These are phyloP conservation scores for Phytophthora ramorum DNA, from an alignment of 352 stramenopile genomes.

Conservation along the genomic window DNA sequence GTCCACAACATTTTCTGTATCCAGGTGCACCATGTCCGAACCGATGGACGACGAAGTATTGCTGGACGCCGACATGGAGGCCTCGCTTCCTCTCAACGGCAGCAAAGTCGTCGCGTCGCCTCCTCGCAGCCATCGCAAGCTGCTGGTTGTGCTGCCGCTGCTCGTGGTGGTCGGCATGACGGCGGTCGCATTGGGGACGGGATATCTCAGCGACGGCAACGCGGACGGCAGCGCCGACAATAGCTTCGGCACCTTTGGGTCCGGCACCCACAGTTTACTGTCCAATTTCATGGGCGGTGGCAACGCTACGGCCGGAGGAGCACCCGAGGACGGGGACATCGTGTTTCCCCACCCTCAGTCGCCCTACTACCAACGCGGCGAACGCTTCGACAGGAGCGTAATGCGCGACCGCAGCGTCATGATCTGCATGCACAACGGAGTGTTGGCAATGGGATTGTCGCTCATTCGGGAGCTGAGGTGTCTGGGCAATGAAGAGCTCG, in stretches of 20 bases:
- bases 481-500: conserved; percentile 30
- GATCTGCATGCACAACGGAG: conserved; percentile 39
- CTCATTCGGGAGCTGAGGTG: conserved; percentile 28
- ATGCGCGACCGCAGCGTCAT: conserved; percentile 34
- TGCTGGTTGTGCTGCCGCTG: conserved; percentile 18
- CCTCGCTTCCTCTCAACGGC: conserved; percentile 16
- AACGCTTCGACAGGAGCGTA: conserved; percentile 30
- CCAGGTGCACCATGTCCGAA: neutral
- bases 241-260: conserved; percentile 19
- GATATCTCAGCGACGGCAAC: conserved; percentile 11
- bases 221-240: neutral
- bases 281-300: conserved; percentile 5
- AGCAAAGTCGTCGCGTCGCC: conserved; percentile 12
- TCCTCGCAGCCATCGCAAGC: conserved; percentile 19
- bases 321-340: conserved; percentile 22
- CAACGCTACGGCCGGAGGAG: conserved; percentile 9
- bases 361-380: conserved; percentile 26
- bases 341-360: conserved; percentile 23
- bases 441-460: conserved; percentile 31
- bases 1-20: neutral
- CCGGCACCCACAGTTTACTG: conserved; percentile 9
- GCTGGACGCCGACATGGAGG: conserved; percentile 16
- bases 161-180: conserved; percentile 22
- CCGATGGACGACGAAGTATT: conserved; percentile 13
- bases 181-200: conserved; percentile 14